A percentile compares a stretch with the other conserved stretches of the same genome.
These are phyloP conservation scores for Lanmaoa pseudosensibilis DNA, from an alignment of 768 basidiomycete genomes.

Conservation along the genomic window DNA sequence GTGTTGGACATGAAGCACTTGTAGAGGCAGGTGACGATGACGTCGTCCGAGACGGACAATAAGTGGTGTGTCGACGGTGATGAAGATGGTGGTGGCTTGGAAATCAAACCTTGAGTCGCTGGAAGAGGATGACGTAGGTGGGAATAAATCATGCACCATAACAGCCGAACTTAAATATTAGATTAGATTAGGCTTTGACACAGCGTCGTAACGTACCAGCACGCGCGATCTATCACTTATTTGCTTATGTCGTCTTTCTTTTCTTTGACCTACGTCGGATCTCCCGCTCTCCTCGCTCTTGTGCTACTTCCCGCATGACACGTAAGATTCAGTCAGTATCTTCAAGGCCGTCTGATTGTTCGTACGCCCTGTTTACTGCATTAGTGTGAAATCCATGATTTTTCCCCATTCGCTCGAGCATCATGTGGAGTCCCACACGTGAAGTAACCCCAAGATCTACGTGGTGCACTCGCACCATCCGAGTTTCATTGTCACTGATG, in stretches of 20 bases:
- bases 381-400: not conserved
- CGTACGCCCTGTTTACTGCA: not conserved
- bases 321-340: not conserved
- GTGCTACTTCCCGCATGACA: not conserved
- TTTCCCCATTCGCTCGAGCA: not conserved
- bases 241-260: not conserved
- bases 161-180: too few species aligned
- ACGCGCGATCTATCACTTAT: too few species aligned
- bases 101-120: too few species aligned
- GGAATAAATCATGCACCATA: too few species aligned
- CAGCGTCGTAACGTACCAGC: too few species aligned
- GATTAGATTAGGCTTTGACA: too few species aligned
- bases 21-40: too few species aligned
- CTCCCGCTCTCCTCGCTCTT: not conserved
- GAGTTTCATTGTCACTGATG: not conserved
- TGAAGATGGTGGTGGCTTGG: too few species aligned
- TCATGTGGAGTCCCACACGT: not conserved
- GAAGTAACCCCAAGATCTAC: not conserved
- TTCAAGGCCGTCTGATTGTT: not conserved
- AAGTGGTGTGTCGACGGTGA: too few species aligned
- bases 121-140: too few species aligned
- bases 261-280: not conserved
- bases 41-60: too few species aligned
- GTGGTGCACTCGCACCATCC: not conserved
- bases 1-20: too few species aligned